Percentiles rank a stretch among this genome's conserved stretches.
phyloP scores from a whole-genome alignment of 2,329 filamentous ascomycete genomes.

The Phialemoniopsis sp. region DNA sequence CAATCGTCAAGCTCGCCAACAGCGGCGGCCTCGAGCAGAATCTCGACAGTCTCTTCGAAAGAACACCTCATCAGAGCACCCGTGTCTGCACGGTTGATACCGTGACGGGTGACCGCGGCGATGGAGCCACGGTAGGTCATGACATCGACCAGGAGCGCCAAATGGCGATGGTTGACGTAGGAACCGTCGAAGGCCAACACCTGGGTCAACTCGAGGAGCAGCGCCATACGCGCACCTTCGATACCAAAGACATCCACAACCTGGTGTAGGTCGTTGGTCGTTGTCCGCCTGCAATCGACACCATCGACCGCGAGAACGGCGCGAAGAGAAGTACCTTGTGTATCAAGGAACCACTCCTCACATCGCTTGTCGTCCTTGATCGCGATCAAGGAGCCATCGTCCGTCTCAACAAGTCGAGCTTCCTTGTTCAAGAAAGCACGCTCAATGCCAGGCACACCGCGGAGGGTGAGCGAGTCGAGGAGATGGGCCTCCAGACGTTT shows the following conservation, averaged over 20 bases:
- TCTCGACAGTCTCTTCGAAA: slow-evolving; percentile 98
- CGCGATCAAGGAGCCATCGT: slow-evolving; percentile 70
- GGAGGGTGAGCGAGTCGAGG: slow-evolving; percentile 84
- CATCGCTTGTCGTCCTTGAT: slow-evolving; percentile 71
- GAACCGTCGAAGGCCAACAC: slow-evolving; percentile 98
- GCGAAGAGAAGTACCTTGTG: slow-evolving; percentile 81
- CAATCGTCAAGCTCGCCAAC: slow-evolving; percentile 96
- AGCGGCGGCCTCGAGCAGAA: slow-evolving; percentile 90
- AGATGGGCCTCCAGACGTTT: slow-evolving; percentile 90
- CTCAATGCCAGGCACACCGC: slow-evolving; percentile 84
- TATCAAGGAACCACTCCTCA: slow-evolving; percentile 95
- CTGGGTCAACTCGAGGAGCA: slow-evolving; percentile 84
- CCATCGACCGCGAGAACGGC: slow-evolving; percentile 83
- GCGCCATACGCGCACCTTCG: slow-evolving; percentile 81
- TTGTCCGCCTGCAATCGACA: slow-evolving; percentile 80
- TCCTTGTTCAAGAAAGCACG: slow-evolving; percentile 91
- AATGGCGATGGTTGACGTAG: slow-evolving; percentile 97
- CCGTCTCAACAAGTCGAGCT: slow-evolving; percentile 59
- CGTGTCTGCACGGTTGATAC: slow-evolving; percentile 97
- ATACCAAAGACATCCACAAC: slow-evolving; percentile 94
- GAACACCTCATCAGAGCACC: slow-evolving; percentile 99
- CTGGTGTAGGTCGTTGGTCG: slow-evolving; percentile 94
- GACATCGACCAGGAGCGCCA: slow-evolving; percentile 91
- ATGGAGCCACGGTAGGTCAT: slow-evolving; percentile 95
- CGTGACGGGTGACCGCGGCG: slow-evolving; percentile 95